Percentiles rank a stretch among this genome's conserved stretches.
phyloP scores from a whole-genome alignment of 2,329 filamentous ascomycete genomes.

The Zymoseptoria passerinii region DNA sequence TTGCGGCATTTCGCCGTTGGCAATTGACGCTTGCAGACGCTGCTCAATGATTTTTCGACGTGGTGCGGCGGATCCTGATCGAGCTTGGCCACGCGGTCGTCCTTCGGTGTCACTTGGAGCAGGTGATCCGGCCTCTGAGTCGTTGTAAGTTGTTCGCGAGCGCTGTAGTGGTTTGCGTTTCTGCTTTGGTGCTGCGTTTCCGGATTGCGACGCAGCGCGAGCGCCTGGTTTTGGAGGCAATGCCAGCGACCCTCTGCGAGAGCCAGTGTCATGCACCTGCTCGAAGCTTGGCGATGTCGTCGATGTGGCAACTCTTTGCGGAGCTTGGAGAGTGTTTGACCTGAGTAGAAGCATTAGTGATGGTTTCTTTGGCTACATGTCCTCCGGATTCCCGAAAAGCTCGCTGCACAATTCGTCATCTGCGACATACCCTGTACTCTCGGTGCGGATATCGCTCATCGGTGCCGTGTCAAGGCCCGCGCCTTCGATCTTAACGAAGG shows the following conservation, averaged over 20 bases:
- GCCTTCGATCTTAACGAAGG: conserved; percentile 24
- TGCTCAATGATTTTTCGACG: conserved; percentile 57
- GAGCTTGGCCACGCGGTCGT: conserved; percentile 16
- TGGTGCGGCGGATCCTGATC: conserved; percentile 47
- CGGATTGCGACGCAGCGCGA: conserved; percentile 27
- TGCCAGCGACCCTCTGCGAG: conserved; percentile 29
- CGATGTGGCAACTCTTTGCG: neutral
- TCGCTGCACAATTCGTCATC: conserved; percentile 9
- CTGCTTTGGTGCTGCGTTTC: conserved; percentile 16
- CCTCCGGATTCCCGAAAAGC: conserved; percentile 12
- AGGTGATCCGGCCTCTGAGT: conserved; percentile 30
- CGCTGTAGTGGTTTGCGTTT: conserved; percentile 29
- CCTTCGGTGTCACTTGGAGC: conserved; percentile 29
- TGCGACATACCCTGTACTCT: conserved; percentile 23
- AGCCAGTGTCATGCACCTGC: conserved; percentile 10
- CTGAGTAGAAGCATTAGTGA: conserved; percentile 5
- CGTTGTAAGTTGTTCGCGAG: conserved; percentile 15
- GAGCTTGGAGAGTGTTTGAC: neutral
- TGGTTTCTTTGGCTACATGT: neutral
- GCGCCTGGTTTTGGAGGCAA: conserved; percentile 25
- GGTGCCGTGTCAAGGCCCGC: conserved; percentile 4
- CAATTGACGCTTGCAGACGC: conserved; percentile 51
- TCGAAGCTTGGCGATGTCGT: conserved; percentile 9
- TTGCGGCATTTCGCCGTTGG: conserved; percentile 74
- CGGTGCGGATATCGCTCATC: conserved; percentile 7